These are phyloP conservation scores for Primulina tabacum DNA, from an alignment of 257 asterid genomes.

Conservation along the genomic window DNA sequence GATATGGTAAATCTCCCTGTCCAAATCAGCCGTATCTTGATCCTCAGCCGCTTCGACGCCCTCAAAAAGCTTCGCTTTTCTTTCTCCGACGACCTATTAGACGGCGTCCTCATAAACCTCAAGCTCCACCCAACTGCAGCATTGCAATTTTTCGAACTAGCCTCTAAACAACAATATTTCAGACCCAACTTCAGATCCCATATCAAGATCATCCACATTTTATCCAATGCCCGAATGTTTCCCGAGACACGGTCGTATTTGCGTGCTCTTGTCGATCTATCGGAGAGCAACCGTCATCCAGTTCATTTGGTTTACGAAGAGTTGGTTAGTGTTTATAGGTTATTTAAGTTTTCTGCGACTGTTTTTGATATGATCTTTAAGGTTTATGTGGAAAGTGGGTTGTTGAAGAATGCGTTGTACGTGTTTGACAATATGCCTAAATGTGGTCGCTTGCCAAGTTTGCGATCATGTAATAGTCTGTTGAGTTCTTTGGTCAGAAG, in stretches of 20 bases:
- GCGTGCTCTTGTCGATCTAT: constrained; percentile 47
- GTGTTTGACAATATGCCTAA: constrained; percentile 84
- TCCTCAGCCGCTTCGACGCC: constrained; percentile 67
- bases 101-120: constrained; percentile 56
- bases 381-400: constrained; percentile 55
- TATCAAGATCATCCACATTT: constrained; percentile 58
- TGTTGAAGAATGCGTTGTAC: constrained; percentile 60
- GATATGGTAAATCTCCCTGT: constrained; percentile 44
- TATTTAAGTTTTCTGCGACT: constrained; percentile 58
- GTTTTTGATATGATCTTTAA: constrained; percentile 79
- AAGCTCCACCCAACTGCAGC: constrained; percentile 62
- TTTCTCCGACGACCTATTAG: constrained; percentile 62
- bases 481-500: constrained; percentile 62
- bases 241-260: constrained; percentile 54
- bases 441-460: constrained; percentile 66
- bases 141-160: constrained; percentile 68
- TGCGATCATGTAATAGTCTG: constrained; percentile 77
- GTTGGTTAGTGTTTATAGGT: constrained; percentile 50
- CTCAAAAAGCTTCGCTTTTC: constrained; percentile 46
- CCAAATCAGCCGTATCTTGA: constrained; percentile 57
- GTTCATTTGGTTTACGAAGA: constrained; percentile 43
- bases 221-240: constrained; percentile 64
- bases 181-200: constrained; percentile 60
- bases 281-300: constrained; percentile 29
- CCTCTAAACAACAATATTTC: constrained; percentile 48